phyloP scores from a whole-genome alignment of 768 basidiomycete genomes.

The Boletus barrowsii region DNA sequence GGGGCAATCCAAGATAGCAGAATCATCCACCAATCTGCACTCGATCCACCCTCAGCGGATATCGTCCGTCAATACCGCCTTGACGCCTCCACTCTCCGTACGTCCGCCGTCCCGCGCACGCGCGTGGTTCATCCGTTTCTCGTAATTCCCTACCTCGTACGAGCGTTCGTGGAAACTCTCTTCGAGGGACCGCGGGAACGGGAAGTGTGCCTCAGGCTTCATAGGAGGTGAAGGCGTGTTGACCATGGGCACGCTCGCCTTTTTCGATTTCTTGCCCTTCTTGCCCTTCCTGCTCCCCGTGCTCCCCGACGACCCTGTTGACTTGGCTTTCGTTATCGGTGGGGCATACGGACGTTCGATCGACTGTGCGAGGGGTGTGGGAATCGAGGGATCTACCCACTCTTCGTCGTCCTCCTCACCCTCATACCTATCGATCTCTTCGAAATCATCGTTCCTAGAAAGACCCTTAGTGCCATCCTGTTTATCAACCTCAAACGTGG shows the following conservation, averaged over 20 bases:
- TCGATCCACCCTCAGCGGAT: conserved; percentile 14
- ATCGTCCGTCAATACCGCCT: conserved; percentile 57
- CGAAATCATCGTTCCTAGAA: conserved; percentile 29
- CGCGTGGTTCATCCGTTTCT: conserved; percentile 64
- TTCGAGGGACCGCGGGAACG: conserved; percentile 58
- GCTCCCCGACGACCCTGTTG: conserved; percentile 28
- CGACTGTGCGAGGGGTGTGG: conserved; percentile 34
- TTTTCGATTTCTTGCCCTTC: conserved; percentile 38
- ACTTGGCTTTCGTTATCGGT: conserved; percentile 23
- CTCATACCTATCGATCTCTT: conserved; percentile 28
- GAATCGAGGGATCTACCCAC: conserved; percentile 68
- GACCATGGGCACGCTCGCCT: conserved; percentile 38
- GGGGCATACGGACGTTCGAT: conserved; percentile 26
- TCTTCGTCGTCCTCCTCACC: conserved; percentile 43
- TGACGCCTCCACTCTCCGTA: conserved; percentile 85
- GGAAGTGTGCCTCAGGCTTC: conserved; percentile 44
- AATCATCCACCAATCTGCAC: conserved; percentile 7
- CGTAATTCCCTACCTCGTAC: conserved; percentile 31
- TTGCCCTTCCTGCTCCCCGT: conserved; percentile 24
- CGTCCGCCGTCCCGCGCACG: conserved; percentile 77
- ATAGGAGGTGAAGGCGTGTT: conserved; percentile 33
- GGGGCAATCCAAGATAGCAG: conserved; percentile 9
- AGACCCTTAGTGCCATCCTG: conserved; percentile 20
- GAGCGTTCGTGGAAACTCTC: conserved; percentile 32
- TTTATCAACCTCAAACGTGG: conserved; percentile 24